A percentile compares a stretch with the other conserved stretches of the same genome.
Conservation (phyloP, 164 flowering plant species). For the Umbilicus rupestris region DNA sequence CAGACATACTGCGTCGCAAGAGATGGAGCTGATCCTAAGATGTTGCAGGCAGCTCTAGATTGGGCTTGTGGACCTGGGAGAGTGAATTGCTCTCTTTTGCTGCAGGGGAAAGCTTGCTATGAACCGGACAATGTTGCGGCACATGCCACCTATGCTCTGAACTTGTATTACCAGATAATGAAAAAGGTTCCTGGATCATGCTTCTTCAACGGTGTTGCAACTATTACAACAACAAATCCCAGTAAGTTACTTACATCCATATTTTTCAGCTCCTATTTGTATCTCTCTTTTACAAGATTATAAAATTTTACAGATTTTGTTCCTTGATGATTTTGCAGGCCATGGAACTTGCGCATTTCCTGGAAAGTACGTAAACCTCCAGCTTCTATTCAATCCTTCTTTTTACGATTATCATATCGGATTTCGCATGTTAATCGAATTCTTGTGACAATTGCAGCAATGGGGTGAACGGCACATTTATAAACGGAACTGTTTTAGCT, state of each 20-base stretch:
- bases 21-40: constrained; percentile 57
- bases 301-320: constrained; percentile 12
- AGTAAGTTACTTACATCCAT: constrained; percentile 37
- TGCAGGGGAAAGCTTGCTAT: constrained; percentile 75
- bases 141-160: constrained; percentile 79
- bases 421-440: not conserved
- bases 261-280: not conserved
- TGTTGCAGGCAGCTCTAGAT: constrained; percentile 81
- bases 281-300: not conserved
- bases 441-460: constrained; percentile 24
- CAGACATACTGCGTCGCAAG: constrained; percentile 66
- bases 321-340: constrained; percentile 35
- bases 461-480: constrained; percentile 42
- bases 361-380: constrained; percentile 46
- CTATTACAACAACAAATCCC: constrained; percentile 70
- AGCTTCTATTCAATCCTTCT: not conserved
- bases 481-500: constrained; percentile 45
- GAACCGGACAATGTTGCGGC: constrained; percentile 63
- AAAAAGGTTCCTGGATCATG: constrained; percentile 64
- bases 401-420: not conserved
- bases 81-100: constrained; percentile 63
- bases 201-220: constrained; percentile 81
- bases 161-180: constrained; percentile 63
- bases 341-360: constrained; percentile 67
- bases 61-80: constrained; percentile 98